These are phyloP conservation scores for Tricholoma matsutake DNA, from an alignment of 768 basidiomycete genomes.

Conservation along the genomic window DNA sequence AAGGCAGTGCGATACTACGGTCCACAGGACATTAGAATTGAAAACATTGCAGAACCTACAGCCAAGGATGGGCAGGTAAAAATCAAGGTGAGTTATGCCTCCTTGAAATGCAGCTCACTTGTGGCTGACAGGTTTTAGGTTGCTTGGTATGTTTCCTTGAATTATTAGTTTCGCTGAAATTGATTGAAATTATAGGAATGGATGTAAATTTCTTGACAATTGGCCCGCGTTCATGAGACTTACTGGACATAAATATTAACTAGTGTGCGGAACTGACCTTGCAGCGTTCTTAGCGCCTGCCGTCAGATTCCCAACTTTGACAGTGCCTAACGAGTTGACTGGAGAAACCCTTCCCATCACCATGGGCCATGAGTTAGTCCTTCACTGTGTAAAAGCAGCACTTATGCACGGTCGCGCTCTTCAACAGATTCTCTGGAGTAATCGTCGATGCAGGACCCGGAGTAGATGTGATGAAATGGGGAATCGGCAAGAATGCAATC, in stretches of 20 bases:
- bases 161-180: background rate
- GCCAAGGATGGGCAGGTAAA: slow-evolving; percentile 35
- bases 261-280: slow-evolving; percentile 44
- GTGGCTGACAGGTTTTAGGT: background rate
- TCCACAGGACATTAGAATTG: slow-evolving; percentile 37
- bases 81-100: slow-evolving; percentile 31
- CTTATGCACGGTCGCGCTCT: background rate
- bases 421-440: slow-evolving; percentile 27
- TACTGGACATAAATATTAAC: background rate
- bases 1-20: slow-evolving; percentile 43
- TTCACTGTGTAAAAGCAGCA: background rate
- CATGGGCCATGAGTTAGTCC: slow-evolving; percentile 41
- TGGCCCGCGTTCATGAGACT: background rate
- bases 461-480: slow-evolving; percentile 27
- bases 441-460: slow-evolving; percentile 28
- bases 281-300: slow-evolving; percentile 34
- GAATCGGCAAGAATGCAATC: slow-evolving; percentile 23
- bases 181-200: background rate
- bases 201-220: background rate
- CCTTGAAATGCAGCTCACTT: background rate
- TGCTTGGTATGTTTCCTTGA: background rate
- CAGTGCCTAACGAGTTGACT: slow-evolving; percentile 32
- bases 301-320: slow-evolving; percentile 26
- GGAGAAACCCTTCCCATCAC: slow-evolving; percentile 36
- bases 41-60: slow-evolving; percentile 35